phyloP scores from a whole-genome alignment of 148 eudicot genomes.

The Rhododendron henanense region DNA sequence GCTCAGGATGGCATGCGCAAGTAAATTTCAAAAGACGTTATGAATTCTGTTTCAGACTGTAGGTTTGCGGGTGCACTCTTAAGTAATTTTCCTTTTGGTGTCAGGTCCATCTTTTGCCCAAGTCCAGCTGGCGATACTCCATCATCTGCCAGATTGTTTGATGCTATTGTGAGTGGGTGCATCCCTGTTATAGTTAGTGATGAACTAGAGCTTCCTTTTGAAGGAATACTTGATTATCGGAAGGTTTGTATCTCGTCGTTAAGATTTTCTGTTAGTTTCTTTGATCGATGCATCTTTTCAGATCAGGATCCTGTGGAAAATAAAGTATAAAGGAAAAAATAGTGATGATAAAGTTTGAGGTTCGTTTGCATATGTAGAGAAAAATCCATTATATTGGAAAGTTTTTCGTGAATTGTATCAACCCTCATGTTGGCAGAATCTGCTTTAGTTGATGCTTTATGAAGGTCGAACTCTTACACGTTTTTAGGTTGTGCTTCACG shows the following conservation, averaged over 20 bases:
- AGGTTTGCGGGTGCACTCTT: not conserved
- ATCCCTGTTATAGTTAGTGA: constrained; percentile 95
- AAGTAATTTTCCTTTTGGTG: constrained; percentile 17
- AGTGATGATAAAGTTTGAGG: not conserved
- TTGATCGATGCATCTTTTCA: constrained; percentile 1
- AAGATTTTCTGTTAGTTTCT: not conserved
- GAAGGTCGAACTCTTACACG: not conserved
- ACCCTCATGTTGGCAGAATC: not conserved
- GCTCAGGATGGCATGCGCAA: constrained; percentile 96
- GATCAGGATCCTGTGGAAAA: not conserved
- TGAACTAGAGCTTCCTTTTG: constrained; percentile 97
- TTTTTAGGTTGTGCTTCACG: not conserved
- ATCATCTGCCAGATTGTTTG: constrained; percentile 95
- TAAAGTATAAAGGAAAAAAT: not conserved
- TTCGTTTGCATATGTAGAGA: not conserved
- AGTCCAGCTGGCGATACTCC: constrained; percentile 99
- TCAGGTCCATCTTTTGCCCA: constrained; percentile 88
- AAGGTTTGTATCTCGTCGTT: constrained; percentile 44
- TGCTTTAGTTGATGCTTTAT: not conserved
- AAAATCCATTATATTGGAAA: not conserved
- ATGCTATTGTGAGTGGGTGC: constrained; percentile 99
- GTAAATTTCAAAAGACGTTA: constrained; percentile 32
- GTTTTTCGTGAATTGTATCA: not conserved
- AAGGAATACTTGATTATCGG: constrained; percentile 92
- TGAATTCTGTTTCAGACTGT: constrained; percentile 1